A percentile compares a stretch with the other conserved stretches of the same genome.
Evolutionary conservation across 768 basidiomycete species (phyloP).

Genomic region (Pleurotus platypus): DNA sequence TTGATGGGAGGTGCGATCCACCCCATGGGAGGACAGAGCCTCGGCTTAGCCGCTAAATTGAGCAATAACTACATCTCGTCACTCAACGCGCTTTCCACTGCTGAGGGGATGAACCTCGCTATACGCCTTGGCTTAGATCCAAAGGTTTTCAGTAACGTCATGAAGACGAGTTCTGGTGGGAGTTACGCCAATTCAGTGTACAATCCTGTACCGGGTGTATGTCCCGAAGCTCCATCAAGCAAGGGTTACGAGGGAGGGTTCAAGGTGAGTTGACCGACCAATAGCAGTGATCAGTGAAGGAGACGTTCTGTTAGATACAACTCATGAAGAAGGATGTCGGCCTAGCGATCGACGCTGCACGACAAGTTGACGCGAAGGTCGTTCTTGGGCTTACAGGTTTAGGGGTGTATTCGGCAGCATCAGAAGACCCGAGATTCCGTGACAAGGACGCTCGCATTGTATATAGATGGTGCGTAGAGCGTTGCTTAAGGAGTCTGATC

Average conservation of each 20-base stretch:
- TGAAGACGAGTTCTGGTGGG: conserved; percentile 35
- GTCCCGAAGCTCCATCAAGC: conserved; percentile 38
- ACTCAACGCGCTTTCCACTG: conserved; percentile 36
- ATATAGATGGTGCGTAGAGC: conserved; percentile 31
- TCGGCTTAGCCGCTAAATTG: conserved; percentile 40
- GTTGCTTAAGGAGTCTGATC: too few relatives aligned
- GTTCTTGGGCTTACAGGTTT: conserved; percentile 35
- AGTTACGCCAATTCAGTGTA: conserved; percentile 38
- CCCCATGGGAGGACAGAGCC: conserved; percentile 33
- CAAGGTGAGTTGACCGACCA: conserved; percentile 21
- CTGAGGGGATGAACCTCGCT: conserved; percentile 42
- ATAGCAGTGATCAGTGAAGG: neutral
- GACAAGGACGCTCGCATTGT: conserved; percentile 37
- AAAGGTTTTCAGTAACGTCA: conserved; percentile 31
- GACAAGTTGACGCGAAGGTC: conserved; percentile 32
- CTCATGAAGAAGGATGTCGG: conserved; percentile 43
- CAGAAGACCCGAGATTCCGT: conserved; percentile 33
- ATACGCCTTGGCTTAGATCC: conserved; percentile 41
- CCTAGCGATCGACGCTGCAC: conserved; percentile 34
- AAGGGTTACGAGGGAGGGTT: conserved; percentile 40
- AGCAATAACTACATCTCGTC: conserved; percentile 42
- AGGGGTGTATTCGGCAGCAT: conserved; percentile 32
- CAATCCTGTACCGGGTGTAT: conserved; percentile 43
- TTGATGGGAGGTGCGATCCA: conserved; percentile 34
- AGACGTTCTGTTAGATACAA: conserved; percentile 26